These are phyloP conservation scores for Carex littledalei DNA, from an alignment of 176 grass and related monocot species.

Conservation along the genomic window DNA sequence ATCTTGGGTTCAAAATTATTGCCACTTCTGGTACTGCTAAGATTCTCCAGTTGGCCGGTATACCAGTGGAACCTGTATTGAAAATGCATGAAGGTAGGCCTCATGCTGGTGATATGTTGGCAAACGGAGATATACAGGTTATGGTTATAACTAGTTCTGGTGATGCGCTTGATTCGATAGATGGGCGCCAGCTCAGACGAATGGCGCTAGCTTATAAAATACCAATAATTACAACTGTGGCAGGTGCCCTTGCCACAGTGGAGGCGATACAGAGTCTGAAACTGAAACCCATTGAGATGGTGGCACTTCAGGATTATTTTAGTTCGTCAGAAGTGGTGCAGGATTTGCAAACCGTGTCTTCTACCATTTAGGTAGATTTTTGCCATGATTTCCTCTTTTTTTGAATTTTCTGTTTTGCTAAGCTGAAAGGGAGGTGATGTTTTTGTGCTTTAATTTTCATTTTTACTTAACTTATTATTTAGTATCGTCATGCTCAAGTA, in stretches of 20 bases:
- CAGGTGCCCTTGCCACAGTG: conserved; percentile 79
- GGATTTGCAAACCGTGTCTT: conserved; percentile 57
- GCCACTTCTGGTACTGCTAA: conserved; percentile 87
- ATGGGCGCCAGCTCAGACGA: conserved; percentile 79
- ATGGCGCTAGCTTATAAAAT: conserved; percentile 82
- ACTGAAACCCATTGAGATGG: conserved; percentile 56
- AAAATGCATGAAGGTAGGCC: conserved; percentile 96
- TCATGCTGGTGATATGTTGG: conserved; percentile 79
- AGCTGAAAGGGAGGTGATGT: not conserved
- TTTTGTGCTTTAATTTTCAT: not conserved
- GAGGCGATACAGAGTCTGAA: conserved; percentile 88
- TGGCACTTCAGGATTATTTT: conserved; percentile 94
- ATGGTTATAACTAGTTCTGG: conserved; percentile 98
- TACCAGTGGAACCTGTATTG: conserved; percentile 71
- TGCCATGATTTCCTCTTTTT: not conserved
- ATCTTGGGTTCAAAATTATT: conserved; percentile 78
- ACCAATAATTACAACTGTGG: conserved; percentile 86
- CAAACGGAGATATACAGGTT: conserved; percentile 83
- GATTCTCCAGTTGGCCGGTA: conserved; percentile 70
- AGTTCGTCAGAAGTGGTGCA: conserved; percentile 30
- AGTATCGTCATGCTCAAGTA: not conserved
- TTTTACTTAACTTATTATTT: not conserved
- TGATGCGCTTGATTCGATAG: conserved; percentile 75
- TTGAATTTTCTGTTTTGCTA: not conserved
- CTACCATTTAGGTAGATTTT: conserved; percentile 31